These are phyloP conservation scores for Sphagnum contortum DNA, from an alignment of 225 moss, liverwort and hornwort genomes.

Conservation along the genomic window DNA sequence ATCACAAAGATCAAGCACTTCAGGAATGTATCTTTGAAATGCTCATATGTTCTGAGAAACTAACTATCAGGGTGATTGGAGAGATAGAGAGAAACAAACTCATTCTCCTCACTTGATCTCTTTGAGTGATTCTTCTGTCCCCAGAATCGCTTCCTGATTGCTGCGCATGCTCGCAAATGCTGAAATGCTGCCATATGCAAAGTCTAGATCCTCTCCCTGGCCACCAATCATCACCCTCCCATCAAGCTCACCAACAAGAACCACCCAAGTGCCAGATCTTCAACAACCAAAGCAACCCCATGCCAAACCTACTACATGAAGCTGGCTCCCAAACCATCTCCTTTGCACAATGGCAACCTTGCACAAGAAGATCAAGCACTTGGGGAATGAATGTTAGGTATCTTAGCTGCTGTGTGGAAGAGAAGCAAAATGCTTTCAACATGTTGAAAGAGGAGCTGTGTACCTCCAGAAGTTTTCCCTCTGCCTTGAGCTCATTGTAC, in stretches of 20 bases:
- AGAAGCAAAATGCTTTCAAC: background rate
- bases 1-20: too few species aligned
- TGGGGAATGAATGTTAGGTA: background rate
- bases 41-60: too few species aligned
- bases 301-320: background rate
- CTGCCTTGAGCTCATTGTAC: slow-evolving; percentile 76
- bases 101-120: slow-evolving; percentile 53
- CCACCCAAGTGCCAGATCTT: background rate
- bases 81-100: too few species aligned
- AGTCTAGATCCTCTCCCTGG: slow-evolving; percentile 93
- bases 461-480: slow-evolving; percentile 93
- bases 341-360: too few species aligned
- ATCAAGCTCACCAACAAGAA: background rate
- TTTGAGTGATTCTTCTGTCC: slow-evolving; percentile 86
- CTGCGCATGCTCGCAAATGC: slow-evolving; percentile 81
- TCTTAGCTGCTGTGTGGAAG: background rate
- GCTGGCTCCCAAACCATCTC: background rate
- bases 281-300: background rate
- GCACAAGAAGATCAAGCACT: background rate
- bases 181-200: slow-evolving; percentile 94
- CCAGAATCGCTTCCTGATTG: slow-evolving; percentile 91
- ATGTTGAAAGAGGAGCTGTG: background rate
- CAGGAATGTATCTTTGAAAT: too few species aligned
- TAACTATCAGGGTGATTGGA: too few species aligned
- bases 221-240: slow-evolving; percentile 3